Evolutionary conservation across 2,329 filamentous ascomycete species (phyloP).

Genomic region (Pseudogymnoascus sp.): DNA sequence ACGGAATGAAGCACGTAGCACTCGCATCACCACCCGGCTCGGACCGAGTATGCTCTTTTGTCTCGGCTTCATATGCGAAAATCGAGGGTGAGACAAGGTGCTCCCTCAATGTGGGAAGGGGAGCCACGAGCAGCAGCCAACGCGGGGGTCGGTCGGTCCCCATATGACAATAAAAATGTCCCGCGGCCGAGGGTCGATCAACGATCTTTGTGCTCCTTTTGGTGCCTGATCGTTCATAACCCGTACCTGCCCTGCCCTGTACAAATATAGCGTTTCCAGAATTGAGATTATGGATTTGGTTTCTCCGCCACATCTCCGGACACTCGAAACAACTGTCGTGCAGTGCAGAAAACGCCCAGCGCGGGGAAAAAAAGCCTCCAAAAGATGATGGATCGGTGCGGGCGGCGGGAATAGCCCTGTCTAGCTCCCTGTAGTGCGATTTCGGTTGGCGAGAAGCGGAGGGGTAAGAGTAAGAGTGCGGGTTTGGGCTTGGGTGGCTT

Average conservation of each 20-base stretch:
- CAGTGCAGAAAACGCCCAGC: background rate
- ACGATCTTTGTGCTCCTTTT: background rate
- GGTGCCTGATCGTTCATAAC: background rate
- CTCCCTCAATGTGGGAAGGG: background rate
- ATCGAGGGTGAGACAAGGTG: background rate
- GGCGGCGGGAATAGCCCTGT: conserved; percentile 3
- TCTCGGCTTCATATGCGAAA: conserved; percentile 7
- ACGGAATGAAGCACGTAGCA: conserved; percentile 6
- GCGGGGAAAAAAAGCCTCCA: background rate
- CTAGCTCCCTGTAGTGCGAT: background rate
- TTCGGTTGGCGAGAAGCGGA: background rate
- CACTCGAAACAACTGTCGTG: background rate
- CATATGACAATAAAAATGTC: background rate
- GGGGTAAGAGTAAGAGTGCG: background rate
- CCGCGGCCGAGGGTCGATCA: background rate
- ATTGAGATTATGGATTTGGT: background rate
- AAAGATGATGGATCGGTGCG: background rate
- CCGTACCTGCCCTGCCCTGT: background rate
- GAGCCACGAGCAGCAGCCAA: background rate
- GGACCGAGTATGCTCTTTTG: background rate
- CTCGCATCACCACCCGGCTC: background rate
- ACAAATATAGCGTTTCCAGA: too few species aligned
- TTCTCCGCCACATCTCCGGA: background rate
- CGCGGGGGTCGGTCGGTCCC: background rate
- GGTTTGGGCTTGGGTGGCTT: background rate